Conservation (phyloP, 2,329 filamentous ascomycete species). For the Claviceps maximensis region DNA sequence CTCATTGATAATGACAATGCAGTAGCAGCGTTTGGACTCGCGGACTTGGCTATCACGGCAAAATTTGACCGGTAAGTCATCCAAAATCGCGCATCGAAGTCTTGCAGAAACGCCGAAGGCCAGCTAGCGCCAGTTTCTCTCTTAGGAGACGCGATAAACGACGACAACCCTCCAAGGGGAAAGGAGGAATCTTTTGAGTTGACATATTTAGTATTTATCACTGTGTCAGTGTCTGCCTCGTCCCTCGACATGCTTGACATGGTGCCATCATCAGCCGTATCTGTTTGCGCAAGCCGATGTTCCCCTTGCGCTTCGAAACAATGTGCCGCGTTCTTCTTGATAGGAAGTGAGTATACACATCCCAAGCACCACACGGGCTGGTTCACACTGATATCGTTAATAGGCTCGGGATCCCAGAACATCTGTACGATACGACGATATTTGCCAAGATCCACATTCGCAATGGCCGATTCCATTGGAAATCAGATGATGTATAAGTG, state of each 20-base stretch:
- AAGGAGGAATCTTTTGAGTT: slow-evolving; percentile 33
- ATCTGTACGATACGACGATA: slow-evolving; percentile 74
- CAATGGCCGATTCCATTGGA: slow-evolving; percentile 25
- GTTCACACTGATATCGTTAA: slow-evolving; percentile 56
- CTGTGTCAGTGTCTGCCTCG: not conserved
- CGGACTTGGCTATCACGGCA: slow-evolving; percentile 63
- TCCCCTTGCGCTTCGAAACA: not conserved
- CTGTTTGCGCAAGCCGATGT: not conserved
- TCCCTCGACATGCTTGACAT: not conserved
- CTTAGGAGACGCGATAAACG: slow-evolving; percentile 34
- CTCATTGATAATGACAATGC: slow-evolving; percentile 74
- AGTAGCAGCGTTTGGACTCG: slow-evolving; percentile 55
- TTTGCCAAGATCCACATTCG: slow-evolving; percentile 59
- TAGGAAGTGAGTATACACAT: slow-evolving; percentile 32
- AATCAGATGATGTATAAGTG: not conserved
- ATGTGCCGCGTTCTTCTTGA: slow-evolving; percentile 4
- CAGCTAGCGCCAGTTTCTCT: slow-evolving; percentile 50
- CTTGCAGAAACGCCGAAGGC: slow-evolving; percentile 75
- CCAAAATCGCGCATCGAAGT: slow-evolving; percentile 90
- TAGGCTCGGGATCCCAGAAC: slow-evolving; percentile 83
- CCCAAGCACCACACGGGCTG: slow-evolving; percentile 76
- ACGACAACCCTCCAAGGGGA: slow-evolving; percentile 36
- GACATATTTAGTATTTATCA: slow-evolving; percentile 14
- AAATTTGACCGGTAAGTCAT: slow-evolving; percentile 93
- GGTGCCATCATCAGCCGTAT: not conserved